Evolutionary conservation across 345 rosid species (phyloP), one percentile per base, ranked within the genome.

Genomic region (Linum usitatissimum): DNA sequence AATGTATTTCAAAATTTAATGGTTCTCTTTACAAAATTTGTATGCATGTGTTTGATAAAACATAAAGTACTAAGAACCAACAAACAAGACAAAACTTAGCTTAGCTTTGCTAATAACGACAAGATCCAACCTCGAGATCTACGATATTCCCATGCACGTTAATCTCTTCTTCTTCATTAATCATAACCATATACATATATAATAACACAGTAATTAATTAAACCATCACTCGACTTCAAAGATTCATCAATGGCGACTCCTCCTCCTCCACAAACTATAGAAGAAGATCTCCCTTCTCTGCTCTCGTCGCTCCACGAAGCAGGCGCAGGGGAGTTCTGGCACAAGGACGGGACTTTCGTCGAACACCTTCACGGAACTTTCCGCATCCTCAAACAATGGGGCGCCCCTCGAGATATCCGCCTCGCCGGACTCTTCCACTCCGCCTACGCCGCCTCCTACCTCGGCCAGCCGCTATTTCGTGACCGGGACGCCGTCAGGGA

Each of bases 371-470:
- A 45, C 51, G 51, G 51, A 9, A 45, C 51, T 45, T 45, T 10
- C 49, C 10, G 49, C 15, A 45, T 15, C 14, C 51, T 45, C 51
- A 9, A 45, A 0, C 51, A 45, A 15, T 45, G 51, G 51, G 51
- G 51, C 15, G 51, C 51, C 2, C 51, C 51, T 3, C 51, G 13
- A 3, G 14, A 45, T 0, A 45, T 45, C 51, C 10, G 51, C 51
- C 51, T 10, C 51, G 14, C 15, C 51, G 51, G 51, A 2, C 51
- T 45, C 51, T 45, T 45, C 51, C 51, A 45, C 51, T 45, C 51
- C 51, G 51, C 51, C 51, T 45, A 45, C 51, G 51, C 51, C 51
- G 17, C 51, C 51, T 45, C 51, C 51, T 45, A 45, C 51, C 51
- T 45, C 51, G 17, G 17, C 51, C 51, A 12, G 13, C 5, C 51